phyloP scores from a whole-genome alignment of 345 rosid species.

The Eucalyptus pauciflora region DNA sequence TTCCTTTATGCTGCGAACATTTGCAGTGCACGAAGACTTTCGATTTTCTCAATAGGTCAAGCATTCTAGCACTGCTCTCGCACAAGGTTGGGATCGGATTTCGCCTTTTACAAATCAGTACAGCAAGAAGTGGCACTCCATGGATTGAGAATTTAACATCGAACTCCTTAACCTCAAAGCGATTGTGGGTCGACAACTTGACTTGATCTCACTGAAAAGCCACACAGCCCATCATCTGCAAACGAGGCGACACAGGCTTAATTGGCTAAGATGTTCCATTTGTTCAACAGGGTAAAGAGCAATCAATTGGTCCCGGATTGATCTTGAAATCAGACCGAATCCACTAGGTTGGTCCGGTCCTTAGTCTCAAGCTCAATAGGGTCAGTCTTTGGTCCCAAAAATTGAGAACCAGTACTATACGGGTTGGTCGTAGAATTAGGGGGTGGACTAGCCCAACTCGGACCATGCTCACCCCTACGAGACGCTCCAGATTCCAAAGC shows the following conservation, averaged over 20 bases:
- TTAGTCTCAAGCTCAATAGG: too few relatives aligned
- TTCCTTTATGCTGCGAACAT: too few relatives aligned
- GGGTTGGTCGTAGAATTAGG: too few relatives aligned
- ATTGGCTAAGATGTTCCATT: neutral
- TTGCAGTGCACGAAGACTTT: too few relatives aligned
- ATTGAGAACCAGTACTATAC: too few relatives aligned
- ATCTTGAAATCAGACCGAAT: too few relatives aligned
- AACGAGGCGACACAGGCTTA: neutral
- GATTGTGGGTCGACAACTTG: neutral
- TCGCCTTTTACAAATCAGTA: neutral
- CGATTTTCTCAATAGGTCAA: neutral
- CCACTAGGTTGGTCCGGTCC: too few relatives aligned
- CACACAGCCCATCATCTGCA: neutral
- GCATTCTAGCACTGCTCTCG: neutral
- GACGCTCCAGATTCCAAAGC: neutral
- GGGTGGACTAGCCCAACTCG: too few relatives aligned
- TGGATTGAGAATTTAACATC: neutral
- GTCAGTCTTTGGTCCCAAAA: too few relatives aligned
- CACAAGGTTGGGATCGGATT: neutral
- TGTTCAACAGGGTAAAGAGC: neutral
- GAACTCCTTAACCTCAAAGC: neutral
- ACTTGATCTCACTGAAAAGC: neutral
- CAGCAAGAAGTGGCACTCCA: neutral
- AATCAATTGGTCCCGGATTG: neutral
- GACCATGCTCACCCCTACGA: too few relatives aligned